A percentile compares a stretch with the other conserved stretches of the same genome.
phyloP scores from a whole-genome alignment of 345 rosid genomes.

The Lepidium didymum region DNA sequence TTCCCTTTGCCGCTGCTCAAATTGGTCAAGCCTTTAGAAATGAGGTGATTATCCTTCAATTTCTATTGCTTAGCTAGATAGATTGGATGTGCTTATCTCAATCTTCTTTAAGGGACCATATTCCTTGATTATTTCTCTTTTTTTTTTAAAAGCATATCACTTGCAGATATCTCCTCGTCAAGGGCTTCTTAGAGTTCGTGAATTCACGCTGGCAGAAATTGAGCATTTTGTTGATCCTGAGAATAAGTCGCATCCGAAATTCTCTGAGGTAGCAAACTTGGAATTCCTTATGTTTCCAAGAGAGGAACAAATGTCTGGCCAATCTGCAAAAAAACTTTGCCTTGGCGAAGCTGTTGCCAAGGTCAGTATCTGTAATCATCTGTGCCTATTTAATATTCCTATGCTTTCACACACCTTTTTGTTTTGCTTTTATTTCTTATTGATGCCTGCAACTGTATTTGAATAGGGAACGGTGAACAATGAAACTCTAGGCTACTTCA shows the following conservation, averaged over 20 bases:
- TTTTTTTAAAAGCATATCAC: not conserved
- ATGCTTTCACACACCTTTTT: not conserved
- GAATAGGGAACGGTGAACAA: conserved; percentile 80
- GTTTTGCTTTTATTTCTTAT: not conserved
- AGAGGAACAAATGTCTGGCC: conserved; percentile 77
- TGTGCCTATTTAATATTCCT: not conserved
- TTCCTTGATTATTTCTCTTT: not conserved
- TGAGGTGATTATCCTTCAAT: conserved; percentile 40
- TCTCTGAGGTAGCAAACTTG: conserved; percentile 49
- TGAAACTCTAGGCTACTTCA: conserved; percentile 87
- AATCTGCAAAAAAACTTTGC: conserved; percentile 49
- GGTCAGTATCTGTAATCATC: conserved; percentile 32
- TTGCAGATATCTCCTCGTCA: conserved; percentile 91
- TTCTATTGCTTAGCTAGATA: not conserved
- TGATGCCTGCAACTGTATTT: not conserved
- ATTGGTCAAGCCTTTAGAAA: conserved; percentile 96
- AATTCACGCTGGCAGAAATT: conserved; percentile 90
- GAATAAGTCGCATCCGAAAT: conserved; percentile 83
- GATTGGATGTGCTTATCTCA: not conserved
- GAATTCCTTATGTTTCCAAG: conserved; percentile 92
- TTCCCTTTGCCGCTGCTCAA: conserved; percentile 97
- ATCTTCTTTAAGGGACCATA: not conserved
- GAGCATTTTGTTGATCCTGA: conserved; percentile 97
- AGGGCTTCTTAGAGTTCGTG: conserved; percentile 90
- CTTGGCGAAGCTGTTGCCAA: conserved; percentile 78